Percentiles rank a stretch among this genome's conserved stretches.
Evolutionary conservation across 768 basidiomycete genomes (phyloP).

Genomic region (Termitomyces sp.): DNA sequence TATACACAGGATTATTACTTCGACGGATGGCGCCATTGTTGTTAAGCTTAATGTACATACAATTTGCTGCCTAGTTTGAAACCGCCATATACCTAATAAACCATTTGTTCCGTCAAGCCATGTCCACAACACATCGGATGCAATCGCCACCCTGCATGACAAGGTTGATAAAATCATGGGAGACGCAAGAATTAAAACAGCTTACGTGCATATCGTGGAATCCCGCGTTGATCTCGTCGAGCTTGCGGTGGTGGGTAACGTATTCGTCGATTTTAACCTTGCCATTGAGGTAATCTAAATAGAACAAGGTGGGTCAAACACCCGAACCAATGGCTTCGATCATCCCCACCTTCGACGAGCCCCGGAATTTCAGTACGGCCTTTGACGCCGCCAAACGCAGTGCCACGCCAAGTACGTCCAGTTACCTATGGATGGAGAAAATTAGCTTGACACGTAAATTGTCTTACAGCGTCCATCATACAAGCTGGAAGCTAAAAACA

Average conservation of each 20-base stretch:
- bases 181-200: slow-evolving; percentile 14
- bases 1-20: slow-evolving; percentile 10
- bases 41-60: slow-evolving; percentile 10
- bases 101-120: slow-evolving; percentile 43
- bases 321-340: not conserved
- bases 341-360: slow-evolving; percentile 74
- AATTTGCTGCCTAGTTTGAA: slow-evolving; percentile 7
- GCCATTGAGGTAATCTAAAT: slow-evolving; percentile 74
- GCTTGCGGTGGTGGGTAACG: slow-evolving; percentile 79
- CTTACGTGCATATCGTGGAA: slow-evolving; percentile 97
- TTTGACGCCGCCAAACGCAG: slow-evolving; percentile 97
- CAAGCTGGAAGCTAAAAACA: slow-evolving; percentile 50
- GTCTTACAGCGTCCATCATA: slow-evolving; percentile 13
- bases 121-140: slow-evolving; percentile 94
- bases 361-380: slow-evolving; percentile 94
- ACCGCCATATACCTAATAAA: slow-evolving; percentile 4
- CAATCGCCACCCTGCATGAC: slow-evolving; percentile 68
- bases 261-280: slow-evolving; percentile 93
- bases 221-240: slow-evolving; percentile 78
- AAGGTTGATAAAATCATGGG: not conserved
- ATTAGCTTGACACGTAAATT: not conserved
- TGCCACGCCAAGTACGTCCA: slow-evolving; percentile 91
- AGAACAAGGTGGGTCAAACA: slow-evolving; percentile 2
- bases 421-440: slow-evolving; percentile 54
- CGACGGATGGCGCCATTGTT: slow-evolving; percentile 3